These are phyloP conservation scores for Exophiala spinifera DNA, from an alignment of 2,329 filamentous ascomycete species.

Conservation along the genomic window DNA sequence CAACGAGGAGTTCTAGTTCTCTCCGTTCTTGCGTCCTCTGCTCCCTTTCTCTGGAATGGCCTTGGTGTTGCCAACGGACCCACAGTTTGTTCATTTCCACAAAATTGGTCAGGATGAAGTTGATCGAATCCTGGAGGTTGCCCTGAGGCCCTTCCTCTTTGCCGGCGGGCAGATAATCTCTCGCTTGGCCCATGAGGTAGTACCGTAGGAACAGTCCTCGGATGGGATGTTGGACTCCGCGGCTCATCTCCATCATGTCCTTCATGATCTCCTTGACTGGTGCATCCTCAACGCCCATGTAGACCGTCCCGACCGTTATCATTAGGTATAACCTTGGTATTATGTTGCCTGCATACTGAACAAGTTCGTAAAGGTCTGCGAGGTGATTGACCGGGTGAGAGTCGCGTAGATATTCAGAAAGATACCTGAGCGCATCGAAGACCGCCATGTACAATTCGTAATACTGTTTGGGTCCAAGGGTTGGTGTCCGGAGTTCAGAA, in stretches of 20 bases:
- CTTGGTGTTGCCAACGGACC: slow-evolving; percentile 96
- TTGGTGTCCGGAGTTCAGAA: slow-evolving; percentile 96
- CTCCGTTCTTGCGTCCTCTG: slow-evolving; percentile 90
- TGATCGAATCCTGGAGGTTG: slow-evolving; percentile 95
- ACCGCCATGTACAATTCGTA: slow-evolving; percentile 99
- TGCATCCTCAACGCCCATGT: slow-evolving; percentile 97
- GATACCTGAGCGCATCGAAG: slow-evolving; percentile 93
- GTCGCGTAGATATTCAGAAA: slow-evolving; percentile 93
- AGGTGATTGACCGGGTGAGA: slow-evolving; percentile 97
- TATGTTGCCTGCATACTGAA: slow-evolving; percentile 98
- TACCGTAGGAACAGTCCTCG: slow-evolving; percentile 93
- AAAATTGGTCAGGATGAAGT: slow-evolving; percentile 96
- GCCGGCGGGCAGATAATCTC: slow-evolving; percentile 79
- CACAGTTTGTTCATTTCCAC: slow-evolving; percentile 99
- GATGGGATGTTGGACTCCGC: slow-evolving; percentile 94
- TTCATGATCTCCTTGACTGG: slow-evolving; percentile 99
- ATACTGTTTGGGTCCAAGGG: slow-evolving; percentile 97
- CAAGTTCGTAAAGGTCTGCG: slow-evolving; percentile 94
- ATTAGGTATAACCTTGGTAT: slow-evolving; percentile 95
- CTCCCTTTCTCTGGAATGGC: slow-evolving; percentile 90
- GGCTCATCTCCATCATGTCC: slow-evolving; percentile 99
- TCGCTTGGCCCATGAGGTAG: slow-evolving; percentile 90
- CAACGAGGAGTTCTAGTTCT: slow-evolving; percentile 91
- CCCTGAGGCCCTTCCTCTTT: slow-evolving; percentile 88
- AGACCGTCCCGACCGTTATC: slow-evolving; percentile 98